phyloP scores from a whole-genome alignment of 2,329 filamentous ascomycete species.

The Calonectria pteridis region DNA sequence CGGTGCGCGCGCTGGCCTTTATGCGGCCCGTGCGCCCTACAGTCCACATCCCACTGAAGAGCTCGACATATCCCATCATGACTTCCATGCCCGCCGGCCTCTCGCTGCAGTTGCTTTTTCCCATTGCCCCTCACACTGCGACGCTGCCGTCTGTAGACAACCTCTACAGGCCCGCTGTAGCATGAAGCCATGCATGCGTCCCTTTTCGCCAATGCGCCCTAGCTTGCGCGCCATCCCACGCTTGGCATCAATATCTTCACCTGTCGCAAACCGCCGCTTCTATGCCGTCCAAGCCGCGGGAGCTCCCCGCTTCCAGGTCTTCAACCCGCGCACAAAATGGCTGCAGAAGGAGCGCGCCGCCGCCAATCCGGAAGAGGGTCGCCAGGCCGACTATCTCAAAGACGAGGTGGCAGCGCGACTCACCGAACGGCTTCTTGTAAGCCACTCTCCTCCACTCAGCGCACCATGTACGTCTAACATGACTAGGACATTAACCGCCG shows the following conservation, averaged over 20 bases:
- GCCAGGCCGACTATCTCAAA: conserved; percentile 90
- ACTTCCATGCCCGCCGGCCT: conserved; percentile 33
- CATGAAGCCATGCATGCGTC: conserved; percentile 48
- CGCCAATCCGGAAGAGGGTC: conserved; percentile 74
- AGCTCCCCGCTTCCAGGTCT: conserved; percentile 86
- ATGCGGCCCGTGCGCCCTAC: conserved; percentile 37
- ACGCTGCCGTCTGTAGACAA: conserved; percentile 20
- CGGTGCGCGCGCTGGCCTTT: conserved; percentile 5
- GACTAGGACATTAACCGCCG: conserved; percentile 88
- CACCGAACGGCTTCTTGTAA: conserved; percentile 85
- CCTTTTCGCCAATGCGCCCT: conserved; percentile 42
- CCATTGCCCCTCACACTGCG: conserved; percentile 9
- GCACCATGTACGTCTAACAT: conserved; percentile 29
- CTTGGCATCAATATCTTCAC: conserved; percentile 29
- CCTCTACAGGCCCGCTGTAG: conserved; percentile 35
- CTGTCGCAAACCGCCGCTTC: conserved; percentile 55
- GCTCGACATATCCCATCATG: conserved; percentile 41
- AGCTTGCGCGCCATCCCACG: conserved; percentile 40
- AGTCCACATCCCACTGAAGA: conserved; percentile 33
- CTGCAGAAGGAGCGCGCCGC: conserved; percentile 92
- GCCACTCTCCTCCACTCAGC: conserved; percentile 21
- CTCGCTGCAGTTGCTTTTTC: conserved; percentile 29
- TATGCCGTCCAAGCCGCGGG: conserved; percentile 87
- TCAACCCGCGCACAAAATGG: conserved; percentile 90
- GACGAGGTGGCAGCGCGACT: conserved; percentile 90